A percentile compares a stretch with the other conserved stretches of the same genome.
Conservation (phyloP, 768 basidiomycete species). For the Agaricus blazei region DNA sequence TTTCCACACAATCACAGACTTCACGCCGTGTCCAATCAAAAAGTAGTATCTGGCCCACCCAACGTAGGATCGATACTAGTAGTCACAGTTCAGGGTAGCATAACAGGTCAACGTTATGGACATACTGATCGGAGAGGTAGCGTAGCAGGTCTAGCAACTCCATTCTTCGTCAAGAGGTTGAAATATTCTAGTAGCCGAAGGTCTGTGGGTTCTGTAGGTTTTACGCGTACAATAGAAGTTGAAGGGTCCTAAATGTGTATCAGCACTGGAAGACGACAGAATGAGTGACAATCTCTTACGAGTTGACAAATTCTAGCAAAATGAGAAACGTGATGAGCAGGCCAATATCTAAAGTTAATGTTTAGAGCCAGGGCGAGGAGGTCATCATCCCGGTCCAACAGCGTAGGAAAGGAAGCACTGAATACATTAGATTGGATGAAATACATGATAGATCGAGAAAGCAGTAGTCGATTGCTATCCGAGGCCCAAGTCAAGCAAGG, state of each 20-base stretch:
- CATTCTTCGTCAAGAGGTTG: neutral
- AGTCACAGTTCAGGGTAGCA: neutral
- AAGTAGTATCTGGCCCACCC: neutral
- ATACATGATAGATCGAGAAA: neutral
- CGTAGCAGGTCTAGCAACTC: neutral
- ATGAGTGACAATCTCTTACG: too few species aligned
- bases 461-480: neutral
- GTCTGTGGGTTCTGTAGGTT: neutral
- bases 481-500: neutral
- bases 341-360: neutral
- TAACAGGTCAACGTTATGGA: too few species aligned
- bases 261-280: too few species aligned
- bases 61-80: too few species aligned
- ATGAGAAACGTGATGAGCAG: neutral
- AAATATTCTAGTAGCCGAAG: neutral
- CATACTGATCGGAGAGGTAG: neutral
- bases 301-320: neutral
- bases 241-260: neutral
- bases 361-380: neutral
- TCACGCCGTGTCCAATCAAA: neutral
- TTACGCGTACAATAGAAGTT: neutral
- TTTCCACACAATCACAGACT: neutral
- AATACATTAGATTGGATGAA: neutral
- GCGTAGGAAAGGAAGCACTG: neutral
- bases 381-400: neutral